Base-by-base conservation (phyloP, 768 basidiomycete genomes). In the Cystofilobasidium ferigula region DNA sequence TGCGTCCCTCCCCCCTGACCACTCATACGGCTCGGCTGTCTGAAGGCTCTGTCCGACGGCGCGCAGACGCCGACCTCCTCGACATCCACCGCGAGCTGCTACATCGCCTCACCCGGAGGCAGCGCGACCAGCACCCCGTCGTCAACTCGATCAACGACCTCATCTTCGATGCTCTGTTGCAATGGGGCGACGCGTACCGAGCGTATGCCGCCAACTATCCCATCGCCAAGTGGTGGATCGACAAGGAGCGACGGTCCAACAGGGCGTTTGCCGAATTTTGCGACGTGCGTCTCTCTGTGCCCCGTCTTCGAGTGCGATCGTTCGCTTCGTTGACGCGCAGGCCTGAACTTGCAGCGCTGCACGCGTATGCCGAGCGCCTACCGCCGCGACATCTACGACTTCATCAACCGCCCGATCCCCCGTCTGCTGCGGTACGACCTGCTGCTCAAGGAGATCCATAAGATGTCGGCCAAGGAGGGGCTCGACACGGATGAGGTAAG, bases 371-470 rank as follows among this genome's bases (percentile, higher is more conserved):
- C 85, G 0, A 86, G 87, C 65, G 83, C 90, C 0, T 85, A 87
- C 71, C 84, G 86, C 58, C 80, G 89, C 24, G 91, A 92, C 73
- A 87, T 99, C 83, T 91, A 93, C 74, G 86, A 81, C 71, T 99
- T 97, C 77, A 87, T 93, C 72, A 85, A 89, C 71, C 85, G 91
- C 42, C 90, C 93, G 1, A 92, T 94, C 69, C 88, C 89, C 67
- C 85, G 94, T 51, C 77, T 94, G 40, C 79, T 92, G 47, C 87
- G 93, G 57, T 97, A 97, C 74, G 86, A 88, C 69, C 80, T 97
- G 1, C 80, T 98, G 22, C 77, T 98, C 68, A 86, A 86, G 69
- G 81, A 82, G 36, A 87, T 98, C 69, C 77, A 86, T 69, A 86
- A 91, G 24, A 85, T 86, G 69, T 84, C 89, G 0, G 82, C 84